A percentile compares a stretch with the other conserved stretches of the same genome.
Evolutionary conservation across 352 stramenopile genomes (phyloP).

Genomic region (Pythium aphanidermatum): DNA sequence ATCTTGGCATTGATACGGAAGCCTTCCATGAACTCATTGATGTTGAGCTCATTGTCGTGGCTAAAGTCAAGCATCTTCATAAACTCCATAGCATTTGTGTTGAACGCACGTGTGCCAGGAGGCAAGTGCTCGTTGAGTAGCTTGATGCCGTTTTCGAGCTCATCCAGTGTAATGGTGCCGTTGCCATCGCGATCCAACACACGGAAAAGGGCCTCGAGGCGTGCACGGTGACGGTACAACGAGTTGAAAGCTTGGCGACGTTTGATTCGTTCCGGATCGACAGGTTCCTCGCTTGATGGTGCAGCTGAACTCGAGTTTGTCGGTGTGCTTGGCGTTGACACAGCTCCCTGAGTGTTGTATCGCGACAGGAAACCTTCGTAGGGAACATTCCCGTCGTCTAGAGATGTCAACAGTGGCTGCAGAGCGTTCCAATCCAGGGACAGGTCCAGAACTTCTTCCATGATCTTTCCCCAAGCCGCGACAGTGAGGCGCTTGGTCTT

Average conservation of each 20-base stretch:
- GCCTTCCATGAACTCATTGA: slow-evolving; percentile 88
- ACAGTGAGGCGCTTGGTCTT: slow-evolving; percentile 39
- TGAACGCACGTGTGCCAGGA: slow-evolving; percentile 57
- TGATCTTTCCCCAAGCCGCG: slow-evolving; percentile 50
- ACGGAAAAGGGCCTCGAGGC: slow-evolving; percentile 79
- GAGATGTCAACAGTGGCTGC: slow-evolving; percentile 64
- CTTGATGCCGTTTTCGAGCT: slow-evolving; percentile 75
- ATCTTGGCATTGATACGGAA: slow-evolving; percentile 85
- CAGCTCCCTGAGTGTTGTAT: slow-evolving; percentile 58
- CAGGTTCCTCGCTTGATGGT: not conserved
- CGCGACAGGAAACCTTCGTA: slow-evolving; percentile 70
- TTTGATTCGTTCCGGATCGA: slow-evolving; percentile 47
- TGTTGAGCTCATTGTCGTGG: slow-evolving; percentile 85
- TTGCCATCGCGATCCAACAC: slow-evolving; percentile 77
- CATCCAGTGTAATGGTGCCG: slow-evolving; percentile 75
- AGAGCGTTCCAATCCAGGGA: slow-evolving; percentile 74
- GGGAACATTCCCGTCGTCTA: slow-evolving; percentile 65
- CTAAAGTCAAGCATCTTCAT: slow-evolving; percentile 87
- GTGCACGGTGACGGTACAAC: slow-evolving; percentile 74
- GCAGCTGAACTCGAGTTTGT: too few relatives aligned
- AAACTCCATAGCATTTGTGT: slow-evolving; percentile 59
- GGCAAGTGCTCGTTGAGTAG: slow-evolving; percentile 78
- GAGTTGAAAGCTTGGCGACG: slow-evolving; percentile 71
- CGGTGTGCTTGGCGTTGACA: slow-evolving; percentile 3
- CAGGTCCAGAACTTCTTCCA: slow-evolving; percentile 76